These are phyloP conservation scores for Xylaria intraflava DNA, from an alignment of 495 filamentous ascomycete species.

Conservation along the genomic window DNA sequence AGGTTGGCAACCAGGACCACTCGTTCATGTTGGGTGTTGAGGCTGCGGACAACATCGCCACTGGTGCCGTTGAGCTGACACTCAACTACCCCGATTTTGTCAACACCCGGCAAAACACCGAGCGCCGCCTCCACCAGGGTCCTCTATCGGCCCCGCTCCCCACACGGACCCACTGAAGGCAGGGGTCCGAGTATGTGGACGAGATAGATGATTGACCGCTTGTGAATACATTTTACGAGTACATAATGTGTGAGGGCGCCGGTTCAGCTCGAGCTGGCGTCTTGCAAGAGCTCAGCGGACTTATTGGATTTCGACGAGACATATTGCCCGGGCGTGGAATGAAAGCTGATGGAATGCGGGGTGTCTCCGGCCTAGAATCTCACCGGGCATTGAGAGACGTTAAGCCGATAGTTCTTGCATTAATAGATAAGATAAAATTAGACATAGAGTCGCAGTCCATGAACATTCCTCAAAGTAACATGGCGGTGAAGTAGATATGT, in stretches of 20 bases:
- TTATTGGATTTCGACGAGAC: slow-evolving; percentile 6
- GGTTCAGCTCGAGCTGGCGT: neutral
- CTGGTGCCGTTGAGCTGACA: slow-evolving; percentile 89
- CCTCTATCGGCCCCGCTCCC: slow-evolving; percentile 23
- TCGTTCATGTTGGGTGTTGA: slow-evolving; percentile 98
- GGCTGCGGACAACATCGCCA: slow-evolving; percentile 91
- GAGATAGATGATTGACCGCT: slow-evolving; percentile 6
- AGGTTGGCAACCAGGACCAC: slow-evolving; percentile 93
- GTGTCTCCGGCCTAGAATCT: slow-evolving; percentile 6
- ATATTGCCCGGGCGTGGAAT: neutral
- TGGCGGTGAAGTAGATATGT: neutral
- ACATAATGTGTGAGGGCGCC: slow-evolving; percentile 2
- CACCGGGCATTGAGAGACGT: slow-evolving; percentile 3
- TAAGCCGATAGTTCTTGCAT: slow-evolving; percentile 4
- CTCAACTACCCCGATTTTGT: slow-evolving; percentile 99
- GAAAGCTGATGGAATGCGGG: slow-evolving; percentile 5
- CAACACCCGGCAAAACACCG: slow-evolving; percentile 80
- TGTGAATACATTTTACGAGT: neutral
- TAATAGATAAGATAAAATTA: slow-evolving; percentile 12
- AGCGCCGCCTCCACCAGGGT: slow-evolving; percentile 79
- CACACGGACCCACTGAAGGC: slow-evolving; percentile 26
- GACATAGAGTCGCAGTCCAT: slow-evolving; percentile 11
- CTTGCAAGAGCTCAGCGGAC: neutral
- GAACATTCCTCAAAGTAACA: neutral
- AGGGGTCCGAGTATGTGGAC: slow-evolving; percentile 22